Percentiles rank a stretch among this genome's conserved stretches.
These are phyloP conservation scores for Aspergillus saccharolyticus DNA, from an alignment of 495 filamentous ascomycete genomes.

Conservation along the genomic window DNA sequence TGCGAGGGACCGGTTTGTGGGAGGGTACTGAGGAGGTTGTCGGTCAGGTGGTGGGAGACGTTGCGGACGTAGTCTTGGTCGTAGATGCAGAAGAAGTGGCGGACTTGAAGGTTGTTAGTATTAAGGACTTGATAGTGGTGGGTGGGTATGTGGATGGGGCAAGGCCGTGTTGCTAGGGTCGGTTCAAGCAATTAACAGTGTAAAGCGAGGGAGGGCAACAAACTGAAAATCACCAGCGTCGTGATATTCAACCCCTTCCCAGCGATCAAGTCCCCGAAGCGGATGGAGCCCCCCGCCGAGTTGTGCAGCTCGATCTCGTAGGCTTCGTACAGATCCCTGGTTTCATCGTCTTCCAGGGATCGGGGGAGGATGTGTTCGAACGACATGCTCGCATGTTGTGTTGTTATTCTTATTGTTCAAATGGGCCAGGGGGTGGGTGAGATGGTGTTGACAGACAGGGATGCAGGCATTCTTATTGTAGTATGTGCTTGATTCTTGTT, in stretches of 20 bases:
- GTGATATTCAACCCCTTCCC: conserved; percentile 23
- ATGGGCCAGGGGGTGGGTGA: not conserved
- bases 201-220: not conserved
- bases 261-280: conserved; percentile 24
- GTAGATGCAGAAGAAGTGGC: conserved; percentile 28
- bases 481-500: not conserved
- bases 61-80: conserved; percentile 26
- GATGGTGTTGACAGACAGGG: too few relatives aligned
- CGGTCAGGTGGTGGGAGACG: conserved; percentile 14
- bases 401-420: not conserved
- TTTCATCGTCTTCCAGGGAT: not conserved
- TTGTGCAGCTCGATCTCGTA: conserved; percentile 23
- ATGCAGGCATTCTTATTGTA: not conserved
- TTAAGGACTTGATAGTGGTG: too few relatives aligned
- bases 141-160: too few relatives aligned
- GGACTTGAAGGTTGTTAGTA: conserved; percentile 8
- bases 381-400: not conserved
- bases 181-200: not conserved
- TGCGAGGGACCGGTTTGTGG: conserved; percentile 19
- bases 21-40: conserved; percentile 17
- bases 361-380: not conserved
- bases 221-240: conserved; percentile 20
- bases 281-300: conserved; percentile 11
- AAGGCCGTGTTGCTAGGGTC: too few relatives aligned
- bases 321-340: conserved; percentile 22